These are phyloP conservation scores for Beauveria australis DNA, from an alignment of 2,329 filamentous ascomycete species.

Conservation along the genomic window DNA sequence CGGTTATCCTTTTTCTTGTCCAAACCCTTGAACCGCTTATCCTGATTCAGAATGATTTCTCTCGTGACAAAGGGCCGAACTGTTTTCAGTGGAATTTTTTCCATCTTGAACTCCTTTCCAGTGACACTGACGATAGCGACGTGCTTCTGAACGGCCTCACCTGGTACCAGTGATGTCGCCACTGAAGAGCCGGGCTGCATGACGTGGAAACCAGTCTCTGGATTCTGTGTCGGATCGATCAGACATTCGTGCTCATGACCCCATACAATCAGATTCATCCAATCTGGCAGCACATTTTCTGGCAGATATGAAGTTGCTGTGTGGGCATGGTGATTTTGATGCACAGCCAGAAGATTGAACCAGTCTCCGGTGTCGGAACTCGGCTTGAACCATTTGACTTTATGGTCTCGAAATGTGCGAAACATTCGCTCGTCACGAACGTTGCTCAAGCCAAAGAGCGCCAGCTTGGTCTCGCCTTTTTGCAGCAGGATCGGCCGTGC, in stretches of 20 bases:
- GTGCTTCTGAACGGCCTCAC: slow-evolving; percentile 86
- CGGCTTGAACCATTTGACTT: slow-evolving; percentile 89
- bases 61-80: slow-evolving; percentile 86
- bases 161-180: slow-evolving; percentile 82
- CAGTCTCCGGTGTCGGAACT: slow-evolving; percentile 73
- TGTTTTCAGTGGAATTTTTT: slow-evolving; percentile 75
- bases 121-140: slow-evolving; percentile 79
- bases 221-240: slow-evolving; percentile 75
- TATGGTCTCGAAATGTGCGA: slow-evolving; percentile 83
- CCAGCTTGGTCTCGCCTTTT: slow-evolving; percentile 87
- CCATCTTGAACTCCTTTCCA: slow-evolving; percentile 70
- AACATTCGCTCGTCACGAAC: slow-evolving; percentile 93
- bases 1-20: slow-evolving; percentile 79
- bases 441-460: slow-evolving; percentile 90
- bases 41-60: slow-evolving; percentile 70
- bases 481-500: slow-evolving; percentile 88
- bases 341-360: slow-evolving; percentile 93
- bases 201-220: slow-evolving; percentile 85
- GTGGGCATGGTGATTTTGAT: slow-evolving; percentile 92
- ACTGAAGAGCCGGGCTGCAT: slow-evolving; percentile 97
- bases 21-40: slow-evolving; percentile 67
- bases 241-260: slow-evolving; percentile 96
- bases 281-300: slow-evolving; percentile 85
- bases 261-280: slow-evolving; percentile 89
- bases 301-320: slow-evolving; percentile 90